Conservation (phyloP, 306 rosid genomes). For the Lathyrus tuberosus region DNA sequence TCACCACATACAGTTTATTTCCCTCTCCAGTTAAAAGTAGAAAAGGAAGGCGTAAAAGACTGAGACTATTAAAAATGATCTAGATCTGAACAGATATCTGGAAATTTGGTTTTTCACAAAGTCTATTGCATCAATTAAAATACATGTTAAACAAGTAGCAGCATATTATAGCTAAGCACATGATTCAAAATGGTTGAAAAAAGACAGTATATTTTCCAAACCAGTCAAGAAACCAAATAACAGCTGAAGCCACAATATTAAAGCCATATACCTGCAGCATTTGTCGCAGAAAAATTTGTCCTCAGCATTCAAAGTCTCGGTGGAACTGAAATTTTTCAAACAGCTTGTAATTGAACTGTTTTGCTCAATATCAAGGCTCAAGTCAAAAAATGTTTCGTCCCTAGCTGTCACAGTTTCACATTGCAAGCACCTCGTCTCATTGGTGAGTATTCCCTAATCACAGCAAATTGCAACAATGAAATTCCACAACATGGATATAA, state of each 20-base stretch:
- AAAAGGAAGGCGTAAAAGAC: neutral
- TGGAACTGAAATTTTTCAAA: constrained; percentile 97
- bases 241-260: constrained; percentile 25
- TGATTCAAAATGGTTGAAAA: constrained; percentile 31
- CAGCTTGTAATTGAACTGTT: constrained; percentile 99
- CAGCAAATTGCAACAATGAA: constrained; percentile 46
- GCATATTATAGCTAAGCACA: constrained; percentile 18
- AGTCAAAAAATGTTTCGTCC: constrained; percentile 94
- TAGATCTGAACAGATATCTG: constrained; percentile 15
- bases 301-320: constrained; percentile 95
- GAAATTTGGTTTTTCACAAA: constrained; percentile 4
- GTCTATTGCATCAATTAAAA: constrained; percentile 2
- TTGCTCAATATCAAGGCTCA: constrained; percentile 99
- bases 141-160: constrained; percentile 23
- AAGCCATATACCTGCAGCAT: constrained; percentile 85
- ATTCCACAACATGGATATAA: constrained; percentile 36
- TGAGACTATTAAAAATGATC: constrained; percentile 23
- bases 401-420: constrained; percentile 98
- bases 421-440: constrained; percentile 96
- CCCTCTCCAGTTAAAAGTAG: constrained; percentile 10
- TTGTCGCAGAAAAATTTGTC: constrained; percentile 99
- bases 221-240: constrained; percentile 29
- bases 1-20: constrained; percentile 18
- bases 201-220: constrained; percentile 27
- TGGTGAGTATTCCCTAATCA: constrained; percentile 95